These are phyloP conservation scores for Leptodermis oblonga DNA, from an alignment of 257 asterid genomes.

Conservation along the genomic window DNA sequence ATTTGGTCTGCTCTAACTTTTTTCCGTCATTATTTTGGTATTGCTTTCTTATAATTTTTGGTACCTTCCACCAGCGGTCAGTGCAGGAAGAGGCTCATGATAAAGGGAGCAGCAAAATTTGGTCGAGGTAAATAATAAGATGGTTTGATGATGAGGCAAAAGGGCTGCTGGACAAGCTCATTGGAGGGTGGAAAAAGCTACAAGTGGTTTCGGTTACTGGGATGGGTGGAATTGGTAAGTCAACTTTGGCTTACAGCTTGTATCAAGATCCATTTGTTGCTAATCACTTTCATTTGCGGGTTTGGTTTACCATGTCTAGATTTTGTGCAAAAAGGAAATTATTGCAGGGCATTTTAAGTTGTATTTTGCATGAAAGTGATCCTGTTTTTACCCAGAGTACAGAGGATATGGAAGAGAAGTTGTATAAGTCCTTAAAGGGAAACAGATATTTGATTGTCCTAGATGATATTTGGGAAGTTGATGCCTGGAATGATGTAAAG, in stretches of 20 bases:
- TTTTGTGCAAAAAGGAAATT: background rate
- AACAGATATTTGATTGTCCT: background rate
- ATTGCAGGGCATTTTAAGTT: background rate
- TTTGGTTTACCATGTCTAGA: background rate
- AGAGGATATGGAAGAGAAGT: conserved; percentile 4
- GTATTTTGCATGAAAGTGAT: background rate
- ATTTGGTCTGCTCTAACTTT: too few species aligned
- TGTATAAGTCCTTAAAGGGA: background rate
- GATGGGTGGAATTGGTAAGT: conserved; percentile 4
- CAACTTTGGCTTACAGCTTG: conserved; percentile 1
- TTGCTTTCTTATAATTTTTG: too few species aligned
- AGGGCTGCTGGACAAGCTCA: background rate
- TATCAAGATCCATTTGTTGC: background rate
- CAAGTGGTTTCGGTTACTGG: background rate
- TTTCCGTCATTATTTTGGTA: too few species aligned
- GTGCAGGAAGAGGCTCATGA: too few species aligned
- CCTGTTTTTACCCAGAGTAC: background rate
- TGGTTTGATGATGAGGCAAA: background rate
- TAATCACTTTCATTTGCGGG: background rate
- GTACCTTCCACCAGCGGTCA: too few species aligned
- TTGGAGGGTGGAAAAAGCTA: background rate
- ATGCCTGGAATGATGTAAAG: background rate
- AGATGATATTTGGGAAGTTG: background rate
- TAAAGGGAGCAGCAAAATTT: too few species aligned
- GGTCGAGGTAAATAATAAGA: background rate